These are phyloP conservation scores for Diatrype stigma DNA, from an alignment of 2,329 filamentous ascomycete genomes.

Conservation along the genomic window DNA sequence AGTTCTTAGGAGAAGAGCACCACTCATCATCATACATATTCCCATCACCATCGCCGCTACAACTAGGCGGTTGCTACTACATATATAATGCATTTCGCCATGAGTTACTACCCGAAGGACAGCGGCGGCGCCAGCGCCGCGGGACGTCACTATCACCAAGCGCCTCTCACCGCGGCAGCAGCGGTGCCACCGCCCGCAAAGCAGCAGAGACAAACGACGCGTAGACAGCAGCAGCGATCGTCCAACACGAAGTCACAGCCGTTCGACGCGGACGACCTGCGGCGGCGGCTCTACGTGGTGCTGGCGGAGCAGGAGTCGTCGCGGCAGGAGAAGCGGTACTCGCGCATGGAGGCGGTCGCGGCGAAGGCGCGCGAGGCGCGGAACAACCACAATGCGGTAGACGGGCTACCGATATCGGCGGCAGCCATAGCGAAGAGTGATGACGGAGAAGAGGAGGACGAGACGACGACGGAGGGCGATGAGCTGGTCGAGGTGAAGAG, in stretches of 20 bases:
- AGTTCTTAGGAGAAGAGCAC: too few relatives aligned
- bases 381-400: constrained; percentile 6
- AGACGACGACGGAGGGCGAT: background rate
- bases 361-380: constrained; percentile 7
- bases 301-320: constrained; percentile 45
- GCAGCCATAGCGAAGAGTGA: too few relatives aligned
- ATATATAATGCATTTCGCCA: constrained; percentile 13
- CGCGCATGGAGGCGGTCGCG: constrained; percentile 20
- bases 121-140: background rate
- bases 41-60: background rate
- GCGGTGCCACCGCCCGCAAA: background rate
- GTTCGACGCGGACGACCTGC: constrained; percentile 53
- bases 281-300: constrained; percentile 46
- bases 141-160: background rate
- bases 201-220: constrained; percentile 8
- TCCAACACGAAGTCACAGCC: constrained; percentile 27
- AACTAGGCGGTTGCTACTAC: background rate
- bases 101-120: constrained; percentile 8
- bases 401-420: too few relatives aligned
- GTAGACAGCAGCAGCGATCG: constrained; percentile 1
- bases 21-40: background rate
- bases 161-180: background rate
- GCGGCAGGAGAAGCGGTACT: constrained; percentile 31
- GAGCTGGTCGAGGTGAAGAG: background rate
- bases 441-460: too few relatives aligned